Evolutionary conservation across 1,284 basidiomycete genomes (phyloP), one percentile per base, ranked within the genome.

Genomic region (Papiliotrema flavescens): DNA sequence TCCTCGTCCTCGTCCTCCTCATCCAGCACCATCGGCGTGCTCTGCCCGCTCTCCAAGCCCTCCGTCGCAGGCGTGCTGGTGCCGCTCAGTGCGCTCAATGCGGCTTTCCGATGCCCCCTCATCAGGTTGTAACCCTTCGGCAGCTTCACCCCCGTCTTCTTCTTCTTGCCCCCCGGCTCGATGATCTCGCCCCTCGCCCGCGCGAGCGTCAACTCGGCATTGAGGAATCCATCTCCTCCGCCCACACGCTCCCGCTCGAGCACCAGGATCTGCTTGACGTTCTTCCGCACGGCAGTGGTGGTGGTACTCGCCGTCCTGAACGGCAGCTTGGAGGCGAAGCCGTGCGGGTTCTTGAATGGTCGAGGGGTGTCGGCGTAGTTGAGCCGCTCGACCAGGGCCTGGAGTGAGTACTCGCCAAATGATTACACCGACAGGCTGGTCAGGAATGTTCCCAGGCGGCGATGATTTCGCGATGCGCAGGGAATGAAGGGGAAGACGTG

Each of bases 231-330:
- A 53, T 74, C 69, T 11, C 70, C 73, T n/a, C 71, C 73, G 5
- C 57, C 57, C 3, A 69, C 53, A 6, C 73, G 54, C 50, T 76
- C 74, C 15, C 74, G 60, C 51, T 77, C 76, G 6, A 75, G 63
- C 28, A 57, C 61, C 4, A 76, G 61, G 40, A 77, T 71, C 62
- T 77, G 76, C 60, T 76, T 77, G 35, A 63, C 64, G 47, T 69
- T 73, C 49, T 72, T 71, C 37, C 67, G 62, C 23, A 70, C 66
- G 11, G 56, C 47, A 0, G 67, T 54, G 15, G 67, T 66, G 14
- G 67, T 58, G 6, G 64, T 61, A 1, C 59, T 58, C 5, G 75
- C 68, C 4, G 67, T 71, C 15, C 73, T 69, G 24, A 60, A 62
- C 4, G 71, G 61, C 0, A 76, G 60, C 24, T 61, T 65, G 22